phyloP scores from a whole-genome alignment of 1,139 yeast species.

The Pichia sp. region DNA sequence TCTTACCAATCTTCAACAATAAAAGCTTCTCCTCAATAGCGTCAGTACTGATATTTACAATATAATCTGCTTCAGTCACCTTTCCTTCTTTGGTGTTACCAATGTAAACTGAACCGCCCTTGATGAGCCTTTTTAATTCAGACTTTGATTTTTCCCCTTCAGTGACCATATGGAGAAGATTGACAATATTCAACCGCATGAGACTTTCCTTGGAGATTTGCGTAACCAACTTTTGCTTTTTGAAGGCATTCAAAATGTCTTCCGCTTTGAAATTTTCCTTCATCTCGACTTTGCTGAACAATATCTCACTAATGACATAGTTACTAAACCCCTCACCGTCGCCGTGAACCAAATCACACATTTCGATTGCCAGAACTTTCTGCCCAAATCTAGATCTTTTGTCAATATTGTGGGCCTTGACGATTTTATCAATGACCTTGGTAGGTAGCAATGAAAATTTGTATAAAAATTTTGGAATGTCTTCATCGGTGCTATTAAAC shows the following conservation, averaged over 20 bases:
- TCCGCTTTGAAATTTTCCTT: constrained; percentile 44
- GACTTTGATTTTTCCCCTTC: constrained; percentile 41
- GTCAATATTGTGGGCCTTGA: constrained; percentile 48
- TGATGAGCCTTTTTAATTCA: constrained; percentile 52
- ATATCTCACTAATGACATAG: constrained; percentile 29
- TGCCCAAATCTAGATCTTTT: constrained; percentile 73
- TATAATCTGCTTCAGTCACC: constrained; percentile 46
- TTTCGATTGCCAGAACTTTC: constrained; percentile 71
- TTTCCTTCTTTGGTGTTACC: constrained; percentile 58
- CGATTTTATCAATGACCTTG: constrained; percentile 49
- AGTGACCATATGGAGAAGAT: constrained; percentile 22
- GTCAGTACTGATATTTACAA: constrained; percentile 41
- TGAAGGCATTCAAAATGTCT: constrained; percentile 55
- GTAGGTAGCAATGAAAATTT: constrained; percentile 77
- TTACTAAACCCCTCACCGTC: constrained; percentile 54
- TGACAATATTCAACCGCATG: constrained; percentile 15
- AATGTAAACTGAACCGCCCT: constrained; percentile 67
- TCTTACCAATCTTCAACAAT: constrained; percentile 73
- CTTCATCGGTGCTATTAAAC: constrained; percentile 74
- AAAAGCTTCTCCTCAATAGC: constrained; percentile 58
- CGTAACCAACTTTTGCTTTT: constrained; percentile 55
- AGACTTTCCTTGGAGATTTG: constrained; percentile 36
- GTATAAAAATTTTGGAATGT: constrained; percentile 62
- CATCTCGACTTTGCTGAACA: constrained; percentile 24
- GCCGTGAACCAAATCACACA: constrained; percentile 85